Evolutionary conservation across 495 filamentous ascomycete species (phyloP), one percentile per base, ranked within the genome.

Genomic region (Aspergillus saccharolyticus): DNA sequence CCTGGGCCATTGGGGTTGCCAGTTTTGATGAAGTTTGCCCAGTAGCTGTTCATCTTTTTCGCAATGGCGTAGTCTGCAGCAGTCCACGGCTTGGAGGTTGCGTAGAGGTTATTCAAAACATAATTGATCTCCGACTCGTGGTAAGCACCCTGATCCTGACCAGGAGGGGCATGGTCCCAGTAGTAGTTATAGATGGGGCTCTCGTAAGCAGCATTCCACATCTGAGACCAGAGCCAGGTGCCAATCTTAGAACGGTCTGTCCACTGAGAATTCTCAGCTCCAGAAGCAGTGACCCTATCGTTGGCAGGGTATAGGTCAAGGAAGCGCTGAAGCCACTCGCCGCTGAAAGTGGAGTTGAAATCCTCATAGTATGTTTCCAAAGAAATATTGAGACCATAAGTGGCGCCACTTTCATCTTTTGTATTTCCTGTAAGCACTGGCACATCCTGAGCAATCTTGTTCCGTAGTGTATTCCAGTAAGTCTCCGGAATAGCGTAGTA

Each of bases 21-120:
- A 14, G 44, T 61, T 46, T 64, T 64, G 52, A 64, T 61, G 53
- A 64, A 64, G 44, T 58, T 64, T 14, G 42, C 54, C 62, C 62
- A 64, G 47, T 64, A 64, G 1, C 16, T 43, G 42, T 59, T 63
- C 56, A 63, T 59, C 28, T 45, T 56, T 0, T 18, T 12, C 4
- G 60, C 60, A 45, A 63, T 63, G 10, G 17, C 48, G 39, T 63
- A 63, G 33, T 63, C 60, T 43, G 56, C 44, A 8, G 42, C 43
- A 2, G 47, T 54, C 56, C 60, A 63, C 5, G 60, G 56, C 30
- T 28, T 28, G 25, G 59, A 49, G 17, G 57, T 60, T 5, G 20
- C 57, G 15, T 60, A 63, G 18, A 63, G 54, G 52, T 60, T 63
- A 44, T 63, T 60, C 50, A 63, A 17, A 5, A 63, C 54, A 21